A percentile compares a stretch with the other conserved stretches of the same genome.
phyloP scores from a whole-genome alignment of 306 rosid genomes.

The Quercus glauca region DNA sequence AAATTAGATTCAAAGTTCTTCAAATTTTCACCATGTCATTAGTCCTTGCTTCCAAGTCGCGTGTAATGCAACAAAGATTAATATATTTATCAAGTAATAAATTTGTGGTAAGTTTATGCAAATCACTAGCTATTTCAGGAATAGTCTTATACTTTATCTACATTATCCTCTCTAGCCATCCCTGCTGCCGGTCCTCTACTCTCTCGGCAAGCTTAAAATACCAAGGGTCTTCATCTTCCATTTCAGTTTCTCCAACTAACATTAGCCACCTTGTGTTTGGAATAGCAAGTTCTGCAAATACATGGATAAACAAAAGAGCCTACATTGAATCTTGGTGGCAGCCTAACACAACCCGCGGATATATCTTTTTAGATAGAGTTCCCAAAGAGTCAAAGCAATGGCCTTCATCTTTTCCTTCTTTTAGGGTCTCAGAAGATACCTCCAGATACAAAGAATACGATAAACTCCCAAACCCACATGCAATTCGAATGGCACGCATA shows the following conservation, averaged over 20 bases:
- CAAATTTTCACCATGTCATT: background rate
- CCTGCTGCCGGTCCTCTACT: background rate
- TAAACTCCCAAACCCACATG: background rate
- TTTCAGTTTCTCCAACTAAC: background rate
- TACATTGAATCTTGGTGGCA: background rate
- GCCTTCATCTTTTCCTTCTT: background rate
- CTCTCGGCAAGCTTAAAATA: background rate
- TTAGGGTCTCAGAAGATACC: background rate
- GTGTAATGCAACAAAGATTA: background rate
- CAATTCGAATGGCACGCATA: background rate
- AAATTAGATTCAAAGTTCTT: no score
- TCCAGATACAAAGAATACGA: background rate
- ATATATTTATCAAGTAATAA: background rate
- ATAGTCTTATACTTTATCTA: background rate
- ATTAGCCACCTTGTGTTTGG: constrained; percentile 1
- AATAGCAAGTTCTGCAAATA: background rate
- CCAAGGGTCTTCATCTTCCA: background rate
- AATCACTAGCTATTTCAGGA: background rate
- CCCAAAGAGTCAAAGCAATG: background rate
- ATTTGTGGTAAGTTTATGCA: background rate
- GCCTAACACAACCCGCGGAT: background rate
- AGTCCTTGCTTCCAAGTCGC: background rate
- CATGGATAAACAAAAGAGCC: background rate
- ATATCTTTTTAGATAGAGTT: background rate
- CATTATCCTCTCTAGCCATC: background rate